Conservation (phyloP, 2,329 filamentous ascomycete species). For the Botrytis sinoallii region DNA sequence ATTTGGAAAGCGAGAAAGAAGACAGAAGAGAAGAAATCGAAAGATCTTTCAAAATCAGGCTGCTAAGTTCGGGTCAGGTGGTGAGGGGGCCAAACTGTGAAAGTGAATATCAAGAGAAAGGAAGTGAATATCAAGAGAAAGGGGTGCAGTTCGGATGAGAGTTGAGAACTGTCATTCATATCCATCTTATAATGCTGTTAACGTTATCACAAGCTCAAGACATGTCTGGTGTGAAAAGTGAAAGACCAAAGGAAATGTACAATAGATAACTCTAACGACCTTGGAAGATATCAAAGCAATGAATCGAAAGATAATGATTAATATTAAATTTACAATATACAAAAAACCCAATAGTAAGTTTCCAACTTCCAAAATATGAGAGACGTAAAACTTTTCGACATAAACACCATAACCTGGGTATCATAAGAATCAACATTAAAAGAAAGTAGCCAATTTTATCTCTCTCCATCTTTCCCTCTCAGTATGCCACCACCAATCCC, state of each 20-base stretch:
- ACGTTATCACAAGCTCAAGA: no score
- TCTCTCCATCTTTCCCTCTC: constrained; percentile 35
- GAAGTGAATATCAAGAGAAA: background rate
- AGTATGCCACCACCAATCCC: constrained; percentile 36
- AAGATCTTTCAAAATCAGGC: background rate
- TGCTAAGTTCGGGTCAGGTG: background rate
- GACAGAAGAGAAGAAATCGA: background rate
- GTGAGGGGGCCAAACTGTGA: background rate
- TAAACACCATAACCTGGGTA: constrained; percentile 16
- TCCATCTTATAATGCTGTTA: background rate
- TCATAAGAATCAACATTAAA: constrained; percentile 21
- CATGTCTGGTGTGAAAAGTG: background rate
- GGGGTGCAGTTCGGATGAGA: background rate
- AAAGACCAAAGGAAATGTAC: background rate
- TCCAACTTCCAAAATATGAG: background rate
- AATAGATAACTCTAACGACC: background rate
- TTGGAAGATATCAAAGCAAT: background rate
- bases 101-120: background rate
- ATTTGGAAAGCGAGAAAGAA: background rate
- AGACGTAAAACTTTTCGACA: background rate
- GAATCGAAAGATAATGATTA: background rate
- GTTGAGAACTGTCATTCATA: background rate
- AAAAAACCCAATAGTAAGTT: background rate
- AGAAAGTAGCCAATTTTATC: constrained; percentile 29
- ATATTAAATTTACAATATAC: background rate